Evolutionary conservation across 2,329 filamentous ascomycete species (phyloP).

Genomic region (Diaporthe sp.): DNA sequence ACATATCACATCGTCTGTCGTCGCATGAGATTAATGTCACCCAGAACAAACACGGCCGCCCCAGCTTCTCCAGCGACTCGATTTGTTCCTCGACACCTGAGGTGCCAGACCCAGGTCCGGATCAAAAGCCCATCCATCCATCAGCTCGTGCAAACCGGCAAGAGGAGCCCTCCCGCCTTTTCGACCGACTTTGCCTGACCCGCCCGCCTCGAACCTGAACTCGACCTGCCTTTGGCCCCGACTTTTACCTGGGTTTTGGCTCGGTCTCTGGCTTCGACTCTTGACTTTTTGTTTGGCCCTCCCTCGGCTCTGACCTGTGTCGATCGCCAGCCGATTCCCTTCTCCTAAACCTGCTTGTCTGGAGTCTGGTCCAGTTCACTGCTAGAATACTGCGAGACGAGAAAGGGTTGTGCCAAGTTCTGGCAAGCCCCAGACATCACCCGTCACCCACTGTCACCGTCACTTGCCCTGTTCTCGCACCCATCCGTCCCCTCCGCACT

Average conservation of each 20-base stretch:
- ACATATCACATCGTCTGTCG: background rate
- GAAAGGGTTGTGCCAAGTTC: background rate
- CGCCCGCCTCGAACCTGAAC: background rate
- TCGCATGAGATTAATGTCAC: background rate
- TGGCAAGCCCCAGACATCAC: too few species aligned
- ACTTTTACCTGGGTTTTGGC: background rate
- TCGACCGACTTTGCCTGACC: background rate
- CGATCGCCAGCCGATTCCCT: background rate
- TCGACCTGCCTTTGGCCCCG: background rate
- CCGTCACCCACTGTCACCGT: background rate
- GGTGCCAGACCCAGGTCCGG: background rate
- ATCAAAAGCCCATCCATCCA: background rate
- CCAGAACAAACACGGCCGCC: background rate
- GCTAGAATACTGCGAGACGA: too few species aligned
- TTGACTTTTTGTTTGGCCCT: background rate
- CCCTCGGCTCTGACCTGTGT: background rate
- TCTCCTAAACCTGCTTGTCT: background rate
- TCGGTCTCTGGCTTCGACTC: background rate
- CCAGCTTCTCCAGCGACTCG: conserved; percentile 1
- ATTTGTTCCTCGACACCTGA: background rate
- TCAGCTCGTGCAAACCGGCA: background rate
- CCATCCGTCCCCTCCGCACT: background rate
- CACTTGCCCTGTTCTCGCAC: background rate
- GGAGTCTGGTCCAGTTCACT: background rate
- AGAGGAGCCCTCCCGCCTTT: background rate